A percentile compares a stretch with the other conserved stretches of the same genome.
Evolutionary conservation across 2,329 filamentous ascomycete species (phyloP).

Genomic region (Penicillium sclerotiorum): DNA sequence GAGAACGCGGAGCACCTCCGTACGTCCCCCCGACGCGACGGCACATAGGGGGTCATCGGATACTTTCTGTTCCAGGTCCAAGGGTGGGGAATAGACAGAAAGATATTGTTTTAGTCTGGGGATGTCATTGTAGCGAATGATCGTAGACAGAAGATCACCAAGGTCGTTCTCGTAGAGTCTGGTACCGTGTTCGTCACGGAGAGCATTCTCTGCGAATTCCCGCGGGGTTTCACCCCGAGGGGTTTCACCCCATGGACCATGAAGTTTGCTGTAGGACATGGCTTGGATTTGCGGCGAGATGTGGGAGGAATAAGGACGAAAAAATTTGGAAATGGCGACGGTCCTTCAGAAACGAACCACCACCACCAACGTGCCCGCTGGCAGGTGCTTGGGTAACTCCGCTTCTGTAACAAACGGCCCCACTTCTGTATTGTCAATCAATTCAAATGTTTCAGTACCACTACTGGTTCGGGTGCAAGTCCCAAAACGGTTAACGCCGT

Average conservation of each 20-base stretch:
- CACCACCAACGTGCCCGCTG: too few relatives aligned
- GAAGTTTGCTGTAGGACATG: not conserved
- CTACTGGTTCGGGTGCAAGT: too few relatives aligned
- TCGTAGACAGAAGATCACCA: not conserved
- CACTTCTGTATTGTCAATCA: too few relatives aligned
- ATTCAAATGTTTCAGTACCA: too few relatives aligned
- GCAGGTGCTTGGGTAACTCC: too few relatives aligned
- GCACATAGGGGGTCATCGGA: not conserved
- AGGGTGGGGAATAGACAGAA: not conserved
- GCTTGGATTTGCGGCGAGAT: not conserved
- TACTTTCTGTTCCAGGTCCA: not conserved
- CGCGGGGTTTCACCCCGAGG: too few relatives aligned
- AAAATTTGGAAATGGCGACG: too few relatives aligned
- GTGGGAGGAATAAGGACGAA: not conserved
- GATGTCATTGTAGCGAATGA: not conserved
- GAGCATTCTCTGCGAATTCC: not conserved
- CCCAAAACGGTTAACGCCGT: too few relatives aligned
- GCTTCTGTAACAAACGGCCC: too few relatives aligned
- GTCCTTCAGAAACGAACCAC: too few relatives aligned
- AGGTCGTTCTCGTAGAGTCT: not conserved
- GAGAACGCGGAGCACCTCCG: not conserved
- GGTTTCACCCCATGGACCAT: not conserved
- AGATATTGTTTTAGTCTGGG: not conserved
- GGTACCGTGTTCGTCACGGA: not conserved
- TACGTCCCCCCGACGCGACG: not conserved